Conservation (phyloP, 169 alveolate genomes). For the Plasmodium ovale region DNA sequence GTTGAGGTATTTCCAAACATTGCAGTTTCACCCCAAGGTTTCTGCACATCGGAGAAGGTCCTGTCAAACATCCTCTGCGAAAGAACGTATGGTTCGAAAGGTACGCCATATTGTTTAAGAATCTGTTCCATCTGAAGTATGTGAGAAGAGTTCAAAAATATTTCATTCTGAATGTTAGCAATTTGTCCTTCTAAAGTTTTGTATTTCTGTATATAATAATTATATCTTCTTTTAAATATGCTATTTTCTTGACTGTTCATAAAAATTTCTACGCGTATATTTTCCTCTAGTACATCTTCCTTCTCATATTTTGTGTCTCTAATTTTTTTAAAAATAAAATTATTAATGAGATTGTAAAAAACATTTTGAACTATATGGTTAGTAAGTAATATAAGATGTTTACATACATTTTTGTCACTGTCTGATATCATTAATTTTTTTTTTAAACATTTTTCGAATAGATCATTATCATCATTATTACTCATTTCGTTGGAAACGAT, state of each 20-base stretch:
- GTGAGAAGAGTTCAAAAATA: conserved; percentile 1
- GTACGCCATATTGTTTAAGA: conserved; percentile 16
- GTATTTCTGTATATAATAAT: conserved; percentile 41
- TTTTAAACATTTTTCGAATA: conserved; percentile 49
- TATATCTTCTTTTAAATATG: conserved; percentile 58
- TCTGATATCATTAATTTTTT: conserved; percentile 59
- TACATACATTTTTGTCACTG: conserved; percentile 59
- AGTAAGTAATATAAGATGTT: conserved; percentile 61
- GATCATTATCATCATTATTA: background rate
- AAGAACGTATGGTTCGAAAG: conserved; percentile 53
- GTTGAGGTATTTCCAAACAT: background rate
- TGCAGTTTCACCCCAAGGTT: background rate
- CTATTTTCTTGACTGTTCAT: conserved; percentile 69
- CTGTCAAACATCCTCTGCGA: conserved; percentile 49
- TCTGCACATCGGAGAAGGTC: conserved; percentile 4
- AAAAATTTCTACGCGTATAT: conserved; percentile 41
- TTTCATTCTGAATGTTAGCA: conserved; percentile 35
- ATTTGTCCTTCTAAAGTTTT: conserved; percentile 48
- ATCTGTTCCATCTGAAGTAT: conserved; percentile 38
- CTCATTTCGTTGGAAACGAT: background rate
- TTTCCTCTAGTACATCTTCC: conserved; percentile 62
- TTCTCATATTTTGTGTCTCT: conserved; percentile 62
- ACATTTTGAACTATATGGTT: conserved; percentile 65
- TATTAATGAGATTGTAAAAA: conserved; percentile 62
- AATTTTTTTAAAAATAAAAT: conserved; percentile 66